Evolutionary conservation across 176 grass and related monocot genomes (phyloP).

Genomic region (Aechmea fasciata): DNA sequence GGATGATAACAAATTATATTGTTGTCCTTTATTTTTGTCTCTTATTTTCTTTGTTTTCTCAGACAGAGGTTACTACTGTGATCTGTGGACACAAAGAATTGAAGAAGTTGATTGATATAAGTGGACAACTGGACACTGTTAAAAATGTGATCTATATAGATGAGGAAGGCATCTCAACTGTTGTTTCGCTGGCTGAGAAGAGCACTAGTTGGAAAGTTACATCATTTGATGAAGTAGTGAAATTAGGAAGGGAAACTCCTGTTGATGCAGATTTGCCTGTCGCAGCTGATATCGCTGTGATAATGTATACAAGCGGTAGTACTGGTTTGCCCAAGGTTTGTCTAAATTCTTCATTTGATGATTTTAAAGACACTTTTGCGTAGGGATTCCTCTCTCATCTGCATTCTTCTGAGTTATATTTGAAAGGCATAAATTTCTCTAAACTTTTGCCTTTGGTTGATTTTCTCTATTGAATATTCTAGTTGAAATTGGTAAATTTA

Average conservation of each 20-base stretch:
- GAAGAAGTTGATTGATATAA: constrained; percentile 85
- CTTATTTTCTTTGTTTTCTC: constrained; percentile 25
- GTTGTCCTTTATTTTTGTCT: constrained; percentile 1
- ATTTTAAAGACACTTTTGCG: constrained; percentile 2
- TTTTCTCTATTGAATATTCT: too few relatives aligned
- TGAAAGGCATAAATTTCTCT: too few relatives aligned
- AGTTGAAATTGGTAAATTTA: too few relatives aligned
- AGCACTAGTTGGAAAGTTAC: constrained; percentile 51
- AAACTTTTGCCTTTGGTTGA: too few relatives aligned
- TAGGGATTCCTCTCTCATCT: not conserved
- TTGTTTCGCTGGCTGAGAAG: constrained; percentile 61
- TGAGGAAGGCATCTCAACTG: constrained; percentile 62
- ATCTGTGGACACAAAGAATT: constrained; percentile 81
- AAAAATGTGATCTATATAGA: constrained; percentile 77
- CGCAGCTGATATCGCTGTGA: constrained; percentile 65
- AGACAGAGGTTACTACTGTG: constrained; percentile 85
- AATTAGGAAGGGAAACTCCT: constrained; percentile 51
- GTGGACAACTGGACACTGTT: constrained; percentile 64
- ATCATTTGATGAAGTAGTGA: constrained; percentile 79
- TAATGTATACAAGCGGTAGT: constrained; percentile 99
- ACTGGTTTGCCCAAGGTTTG: constrained; percentile 97
- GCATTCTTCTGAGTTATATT: too few relatives aligned
- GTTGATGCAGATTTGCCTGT: constrained; percentile 49
- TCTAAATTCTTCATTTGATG: constrained; percentile 7
- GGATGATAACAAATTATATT: not conserved